phyloP scores from a whole-genome alignment of 257 asterid genomes.

The Catharanthus roseus region DNA sequence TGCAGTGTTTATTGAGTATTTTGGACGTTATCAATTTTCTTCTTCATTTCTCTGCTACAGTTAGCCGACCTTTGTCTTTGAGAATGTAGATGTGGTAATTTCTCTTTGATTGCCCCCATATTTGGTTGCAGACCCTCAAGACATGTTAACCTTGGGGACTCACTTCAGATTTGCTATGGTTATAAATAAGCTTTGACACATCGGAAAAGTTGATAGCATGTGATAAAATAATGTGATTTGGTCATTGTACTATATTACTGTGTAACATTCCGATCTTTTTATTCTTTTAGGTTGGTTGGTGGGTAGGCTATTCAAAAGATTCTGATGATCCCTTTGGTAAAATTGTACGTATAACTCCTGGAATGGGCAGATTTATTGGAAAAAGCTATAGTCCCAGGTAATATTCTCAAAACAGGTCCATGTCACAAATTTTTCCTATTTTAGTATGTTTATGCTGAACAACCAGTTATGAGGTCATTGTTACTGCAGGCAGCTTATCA shows the following conservation, averaged over 20 bases:
- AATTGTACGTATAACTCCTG: slow-evolving; percentile 75
- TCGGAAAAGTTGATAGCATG: background rate
- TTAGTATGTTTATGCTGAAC: background rate
- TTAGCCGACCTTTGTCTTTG: background rate
- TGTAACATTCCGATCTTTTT: slow-evolving; percentile 7
- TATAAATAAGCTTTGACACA: slow-evolving; percentile 4
- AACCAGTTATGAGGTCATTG: slow-evolving; percentile 10
- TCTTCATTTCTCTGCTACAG: background rate
- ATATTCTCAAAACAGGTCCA: background rate
- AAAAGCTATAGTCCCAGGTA: slow-evolving; percentile 93
- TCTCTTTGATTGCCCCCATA: background rate
- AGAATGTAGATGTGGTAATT: background rate
- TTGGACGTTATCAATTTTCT: background rate
- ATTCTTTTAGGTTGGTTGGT: slow-evolving; percentile 86
- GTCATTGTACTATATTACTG: background rate
- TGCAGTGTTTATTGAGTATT: background rate
- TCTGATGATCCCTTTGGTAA: slow-evolving; percentile 91
- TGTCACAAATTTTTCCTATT: background rate
- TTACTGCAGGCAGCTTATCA: slow-evolving; percentile 71
- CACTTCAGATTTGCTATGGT: background rate
- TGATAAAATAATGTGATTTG: background rate
- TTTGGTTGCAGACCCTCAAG: background rate
- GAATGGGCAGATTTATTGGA: slow-evolving; percentile 81
- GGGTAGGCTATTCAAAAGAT: slow-evolving; percentile 93
- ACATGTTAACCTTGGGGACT: background rate